Evolutionary conservation across 176 grass and related monocot genomes (phyloP), one percentile per base, ranked within the genome.

Genomic region (Paspalum vaginatum): DNA sequence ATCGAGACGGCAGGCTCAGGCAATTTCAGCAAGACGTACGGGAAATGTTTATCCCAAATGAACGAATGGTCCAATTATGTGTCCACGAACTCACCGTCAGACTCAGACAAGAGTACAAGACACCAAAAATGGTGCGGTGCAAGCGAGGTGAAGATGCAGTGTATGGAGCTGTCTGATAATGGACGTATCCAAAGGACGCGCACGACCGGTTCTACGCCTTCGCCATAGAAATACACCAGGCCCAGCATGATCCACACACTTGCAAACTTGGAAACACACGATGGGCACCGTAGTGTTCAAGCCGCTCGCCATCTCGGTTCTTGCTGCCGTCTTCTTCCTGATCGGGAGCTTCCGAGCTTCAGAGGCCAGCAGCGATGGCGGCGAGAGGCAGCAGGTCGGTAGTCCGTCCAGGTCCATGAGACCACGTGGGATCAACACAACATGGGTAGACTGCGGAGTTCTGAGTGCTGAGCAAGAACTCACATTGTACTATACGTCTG

Each of bases 41-140:
- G 32, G 32, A 32, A 32, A 32, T 32, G 1, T 32, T 32, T 32
- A 32, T 32, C 32, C 32, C 32, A 32, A 32, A 32, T 3, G 32
- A 24, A 15, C 5, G 24, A 27, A 65, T 40, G 37, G 40, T 41
- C 61, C 16, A 65, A 17, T 8, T 7, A 1, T 17, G 32, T 1
- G 27, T 51, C 68, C 14, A 10, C n/a, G 68, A 71, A 52, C 13
- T 26, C 68, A 32, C 68, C 68, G 68, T 51, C 68, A 18, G 68
- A 16, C 68, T 6, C 40, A 21, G 9, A 65, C 50, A 53, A 32
- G 5, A 13, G 2, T 6, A 12, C 8, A n/a, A 74, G 32, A n/a
- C 26, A 39, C 17, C 49, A 73, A 15, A 8, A 10, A 22, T n/a
- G 2, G 32, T 9, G 37, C 32, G 71, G 11, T 74, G 51, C 20